A percentile compares a stretch with the other conserved stretches of the same genome.
Conservation (phyloP, 176 grass and related monocot genomes). For the Typha latifolia region DNA sequence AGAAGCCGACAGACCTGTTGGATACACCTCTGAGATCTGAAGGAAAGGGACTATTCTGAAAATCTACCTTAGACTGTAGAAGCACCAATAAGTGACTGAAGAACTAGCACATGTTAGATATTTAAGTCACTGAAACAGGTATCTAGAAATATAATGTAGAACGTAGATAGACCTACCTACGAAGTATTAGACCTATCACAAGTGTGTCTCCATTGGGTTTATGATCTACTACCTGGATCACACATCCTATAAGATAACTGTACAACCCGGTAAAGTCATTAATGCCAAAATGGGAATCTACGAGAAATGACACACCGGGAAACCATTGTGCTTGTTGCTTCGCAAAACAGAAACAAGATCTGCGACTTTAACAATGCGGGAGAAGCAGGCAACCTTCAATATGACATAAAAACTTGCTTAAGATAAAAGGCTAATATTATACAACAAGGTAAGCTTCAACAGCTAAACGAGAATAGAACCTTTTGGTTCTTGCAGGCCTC, state of each 20-base stretch:
- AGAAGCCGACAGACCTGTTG: conserved; percentile 55
- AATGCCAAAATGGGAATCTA: neutral
- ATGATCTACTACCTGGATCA: conserved; percentile 70
- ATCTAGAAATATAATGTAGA: neutral
- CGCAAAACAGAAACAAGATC: conserved; percentile 68
- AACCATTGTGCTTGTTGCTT: conserved; percentile 87
- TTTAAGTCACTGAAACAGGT: conserved; percentile 4
- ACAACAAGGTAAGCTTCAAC: neutral
- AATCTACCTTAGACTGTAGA: conserved; percentile 93
- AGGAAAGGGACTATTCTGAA: conserved; percentile 92
- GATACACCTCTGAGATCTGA: conserved; percentile 68
- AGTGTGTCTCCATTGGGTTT: conserved; percentile 66
- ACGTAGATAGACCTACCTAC: conserved; percentile 39
- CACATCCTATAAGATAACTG: neutral
- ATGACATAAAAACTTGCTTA: conserved; percentile 12
- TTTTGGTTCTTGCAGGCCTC: conserved; percentile 92
- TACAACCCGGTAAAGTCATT: neutral
- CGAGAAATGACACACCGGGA: conserved; percentile 56
- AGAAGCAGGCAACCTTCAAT: conserved; percentile 62
- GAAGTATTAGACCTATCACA: conserved; percentile 97
- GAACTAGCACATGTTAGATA: conserved; percentile 11
- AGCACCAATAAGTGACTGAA: conserved; percentile 90
- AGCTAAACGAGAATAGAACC: conserved; percentile 23
- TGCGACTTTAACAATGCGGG: conserved; percentile 62
- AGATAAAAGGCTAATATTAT: neutral